Percentiles rank a stretch among this genome's conserved stretches.
These are phyloP conservation scores for Syzygium malaccense DNA, from an alignment of 441 rosid species.

Conservation along the genomic window DNA sequence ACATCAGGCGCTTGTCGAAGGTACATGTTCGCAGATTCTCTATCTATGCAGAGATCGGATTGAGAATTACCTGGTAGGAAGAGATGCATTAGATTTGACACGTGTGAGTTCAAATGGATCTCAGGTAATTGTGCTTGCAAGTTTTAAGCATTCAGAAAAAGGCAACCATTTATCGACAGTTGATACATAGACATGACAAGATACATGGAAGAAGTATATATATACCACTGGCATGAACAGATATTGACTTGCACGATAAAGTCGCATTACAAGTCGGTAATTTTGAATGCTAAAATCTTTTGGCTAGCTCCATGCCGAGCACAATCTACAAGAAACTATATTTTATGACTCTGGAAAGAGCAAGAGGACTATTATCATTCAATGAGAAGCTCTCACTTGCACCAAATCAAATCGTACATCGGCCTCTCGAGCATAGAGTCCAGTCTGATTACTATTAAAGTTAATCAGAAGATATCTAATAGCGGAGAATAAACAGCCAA, in stretches of 20 bases:
- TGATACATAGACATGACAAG: neutral
- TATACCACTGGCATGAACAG: neutral
- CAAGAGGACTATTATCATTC: neutral
- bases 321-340: neutral
- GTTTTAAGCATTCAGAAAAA: neutral
- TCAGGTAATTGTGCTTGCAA: neutral
- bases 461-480: neutral
- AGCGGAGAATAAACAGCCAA: neutral
- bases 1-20: constrained; percentile 32
- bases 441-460: neutral
- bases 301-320: neutral
- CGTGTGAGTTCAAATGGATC: neutral
- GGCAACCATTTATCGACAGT: neutral
- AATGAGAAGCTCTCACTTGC: neutral
- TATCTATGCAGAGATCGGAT: constrained; percentile 21
- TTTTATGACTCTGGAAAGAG: neutral
- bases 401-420: neutral
- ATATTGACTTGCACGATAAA: neutral
- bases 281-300: neutral
- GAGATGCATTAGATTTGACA: constrained; percentile 9
- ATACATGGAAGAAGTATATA: neutral
- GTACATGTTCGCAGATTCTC: constrained; percentile 20
- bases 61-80: constrained; percentile 32
- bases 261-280: neutral
- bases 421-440: neutral